phyloP scores from a whole-genome alignment of 495 filamentous ascomycete genomes.

The Bathelium albidoporum region DNA sequence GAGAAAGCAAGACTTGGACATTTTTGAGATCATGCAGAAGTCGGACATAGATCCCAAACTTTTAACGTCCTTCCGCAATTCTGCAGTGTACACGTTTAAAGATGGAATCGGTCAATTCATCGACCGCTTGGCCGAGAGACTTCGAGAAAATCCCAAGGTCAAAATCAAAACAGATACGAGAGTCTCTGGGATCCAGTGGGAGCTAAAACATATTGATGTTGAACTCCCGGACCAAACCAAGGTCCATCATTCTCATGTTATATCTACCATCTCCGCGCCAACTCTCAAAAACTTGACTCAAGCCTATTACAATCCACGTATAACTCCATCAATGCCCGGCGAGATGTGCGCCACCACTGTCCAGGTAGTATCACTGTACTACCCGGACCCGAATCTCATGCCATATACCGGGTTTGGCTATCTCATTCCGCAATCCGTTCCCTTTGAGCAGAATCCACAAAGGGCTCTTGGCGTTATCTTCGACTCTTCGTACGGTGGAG shows the following conservation, averaged over 20 bases:
- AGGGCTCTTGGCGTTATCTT: slow-evolving; percentile 83
- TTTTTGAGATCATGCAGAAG: slow-evolving; percentile 17
- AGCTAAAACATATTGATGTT: neutral
- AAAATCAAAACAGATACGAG: slow-evolving; percentile 38
- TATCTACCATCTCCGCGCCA: slow-evolving; percentile 57
- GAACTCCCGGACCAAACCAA: neutral
- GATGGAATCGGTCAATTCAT: slow-evolving; percentile 48
- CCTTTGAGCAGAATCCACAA: slow-evolving; percentile 67
- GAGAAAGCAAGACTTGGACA: slow-evolving; percentile 18
- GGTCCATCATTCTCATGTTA: slow-evolving; percentile 50
- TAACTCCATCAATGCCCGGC: slow-evolving; percentile 30
- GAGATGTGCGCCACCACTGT: slow-evolving; percentile 62
- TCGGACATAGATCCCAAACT: slow-evolving; percentile 22
- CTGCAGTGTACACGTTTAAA: slow-evolving; percentile 51
- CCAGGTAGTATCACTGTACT: slow-evolving; percentile 89
- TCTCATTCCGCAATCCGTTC: slow-evolving; percentile 65
- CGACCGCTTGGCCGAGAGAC: slow-evolving; percentile 35
- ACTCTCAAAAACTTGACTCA: slow-evolving; percentile 30
- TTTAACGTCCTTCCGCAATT: slow-evolving; percentile 16
- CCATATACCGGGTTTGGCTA: slow-evolving; percentile 75
- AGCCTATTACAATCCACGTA: neutral
- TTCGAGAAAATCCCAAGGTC: slow-evolving; percentile 41
- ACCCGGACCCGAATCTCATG: slow-evolving; percentile 50
- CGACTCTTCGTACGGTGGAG: slow-evolving; percentile 55
- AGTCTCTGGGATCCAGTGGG: slow-evolving; percentile 25